These are phyloP conservation scores for Allium fistulosum DNA, from an alignment of 106 monocot species.

Conservation along the genomic window DNA sequence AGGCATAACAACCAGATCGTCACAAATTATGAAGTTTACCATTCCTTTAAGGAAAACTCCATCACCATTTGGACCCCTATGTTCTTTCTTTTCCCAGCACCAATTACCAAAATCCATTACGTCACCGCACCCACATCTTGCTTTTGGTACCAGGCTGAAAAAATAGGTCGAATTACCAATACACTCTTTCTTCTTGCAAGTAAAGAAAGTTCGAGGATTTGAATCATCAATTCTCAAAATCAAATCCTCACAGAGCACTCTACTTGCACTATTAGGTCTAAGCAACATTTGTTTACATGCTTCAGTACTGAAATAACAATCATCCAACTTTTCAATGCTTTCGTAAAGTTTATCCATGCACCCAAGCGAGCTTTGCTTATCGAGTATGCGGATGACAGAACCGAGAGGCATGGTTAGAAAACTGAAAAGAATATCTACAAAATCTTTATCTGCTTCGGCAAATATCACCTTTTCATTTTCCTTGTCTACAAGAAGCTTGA, in stretches of 20 bases:
- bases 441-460: conserved; percentile 9
- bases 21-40: too few species aligned
- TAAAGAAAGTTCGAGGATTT: not conserved
- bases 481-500: conserved; percentile 10
- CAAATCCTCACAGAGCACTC: not conserved
- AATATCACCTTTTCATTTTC: conserved; percentile 9
- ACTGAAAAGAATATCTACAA: conserved; percentile 18
- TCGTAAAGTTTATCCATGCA: conserved; percentile 7
- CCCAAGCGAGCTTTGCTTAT: not conserved
- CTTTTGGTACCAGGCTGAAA: too few species aligned
- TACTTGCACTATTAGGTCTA: not conserved
- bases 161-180: too few species aligned
- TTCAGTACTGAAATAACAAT: not conserved
- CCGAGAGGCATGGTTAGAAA: conserved; percentile 11
- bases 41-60: too few species aligned
- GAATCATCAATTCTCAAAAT: not conserved
- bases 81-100: too few species aligned
- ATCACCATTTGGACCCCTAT: too few species aligned
- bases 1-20: too few species aligned
- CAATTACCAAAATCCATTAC: too few species aligned
- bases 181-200: not conserved
- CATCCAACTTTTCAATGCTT: conserved; percentile 8
- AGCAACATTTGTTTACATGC: conserved; percentile 11
- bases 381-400: conserved; percentile 3
- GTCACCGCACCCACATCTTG: too few species aligned